Base-by-base conservation (phyloP, 163 green algal species). In the Scenedesmus sp. region DNA sequence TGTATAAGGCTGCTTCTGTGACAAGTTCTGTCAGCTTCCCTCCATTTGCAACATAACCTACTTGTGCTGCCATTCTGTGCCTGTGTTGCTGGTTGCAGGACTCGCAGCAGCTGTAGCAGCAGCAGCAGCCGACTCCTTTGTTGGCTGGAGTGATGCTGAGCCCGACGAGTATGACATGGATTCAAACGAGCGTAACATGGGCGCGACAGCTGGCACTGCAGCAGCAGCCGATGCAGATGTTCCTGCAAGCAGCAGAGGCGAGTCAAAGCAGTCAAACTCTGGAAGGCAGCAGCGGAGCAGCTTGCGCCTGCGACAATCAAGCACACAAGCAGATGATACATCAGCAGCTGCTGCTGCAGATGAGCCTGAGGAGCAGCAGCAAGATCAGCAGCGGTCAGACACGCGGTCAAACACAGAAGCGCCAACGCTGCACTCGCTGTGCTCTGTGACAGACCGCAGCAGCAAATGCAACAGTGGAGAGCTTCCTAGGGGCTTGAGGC, bases 101-200 rank as follows among this genome's bases (percentile, higher is more conserved):
- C 34, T 88, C 15, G 34, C 84, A 81, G 84, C 84, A 64, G 84
- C 84, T 79, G 84, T 89, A 10, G 84, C 84, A 4, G 84, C 84
- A 82, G 84, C 84, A 46, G 62, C 60, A 66, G 84, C 62, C 4
- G 84, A 89, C 10, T 59, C 62, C 8, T 26, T 34, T n/a, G 34
- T 81, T 64, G 84, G 55, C n/a, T 89, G 60, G 62, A 8, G 12
- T 64, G 84, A 82, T 46, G 46, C 62, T 62, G 84, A 89, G 2
- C 3, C 20, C 16, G 70, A 79, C 23, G 23, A 3, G 0, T 16
- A 52, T 79, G 4, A 52, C 70, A 52, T 5, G 5, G 23, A 13
- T 46, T 79, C 23, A 13, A 79, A 79, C 18, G 7, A 79, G 52
- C 46, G 23, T 52, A 79, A 79, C 70, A 79, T 16, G 3, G 0